phyloP scores from a whole-genome alignment of 805 yeast species.

The Lipomyces sp. region DNA sequence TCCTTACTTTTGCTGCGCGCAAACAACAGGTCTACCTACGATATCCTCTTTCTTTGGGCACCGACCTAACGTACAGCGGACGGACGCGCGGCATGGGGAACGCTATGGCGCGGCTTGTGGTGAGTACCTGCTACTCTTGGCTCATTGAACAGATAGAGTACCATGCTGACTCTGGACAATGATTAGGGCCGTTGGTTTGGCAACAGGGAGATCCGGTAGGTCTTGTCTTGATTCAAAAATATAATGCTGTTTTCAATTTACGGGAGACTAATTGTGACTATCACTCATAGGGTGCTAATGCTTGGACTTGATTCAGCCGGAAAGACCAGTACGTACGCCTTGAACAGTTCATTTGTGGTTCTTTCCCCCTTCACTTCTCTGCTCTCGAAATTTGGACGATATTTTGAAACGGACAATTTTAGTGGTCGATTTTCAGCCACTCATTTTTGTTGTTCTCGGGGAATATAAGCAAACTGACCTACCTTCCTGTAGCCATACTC shows the following conservation, averaged over 20 bases:
- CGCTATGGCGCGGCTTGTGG: conserved; percentile 18
- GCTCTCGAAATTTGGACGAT: too few species aligned
- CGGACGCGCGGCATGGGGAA: conserved; percentile 23
- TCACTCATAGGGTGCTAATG: conserved; percentile 69
- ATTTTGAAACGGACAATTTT: too few species aligned
- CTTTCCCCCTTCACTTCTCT: too few species aligned
- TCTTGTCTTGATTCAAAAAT: not conserved
- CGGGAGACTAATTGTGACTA: too few species aligned
- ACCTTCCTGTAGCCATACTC: conserved; percentile 51
- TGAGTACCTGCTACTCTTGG: not conserved
- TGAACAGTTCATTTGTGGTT: too few species aligned
- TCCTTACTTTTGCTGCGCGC: too few species aligned
- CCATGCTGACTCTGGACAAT: not conserved
- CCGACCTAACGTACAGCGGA: too few species aligned
- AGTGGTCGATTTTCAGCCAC: not conserved
- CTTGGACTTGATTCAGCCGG: conserved; percentile 92
- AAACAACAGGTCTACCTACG: too few species aligned
- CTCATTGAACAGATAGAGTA: too few species aligned
- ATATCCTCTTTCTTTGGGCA: too few species aligned
- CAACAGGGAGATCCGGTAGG: conserved; percentile 19
- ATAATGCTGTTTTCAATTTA: not conserved
- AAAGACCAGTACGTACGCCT: conserved; percentile 38
- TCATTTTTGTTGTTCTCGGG: not conserved
- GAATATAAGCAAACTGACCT: not conserved
- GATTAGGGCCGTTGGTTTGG: conserved; percentile 21